Evolutionary conservation across 306 rosid species (phyloP).

Genomic region (Echinosophora koreensis): DNA sequence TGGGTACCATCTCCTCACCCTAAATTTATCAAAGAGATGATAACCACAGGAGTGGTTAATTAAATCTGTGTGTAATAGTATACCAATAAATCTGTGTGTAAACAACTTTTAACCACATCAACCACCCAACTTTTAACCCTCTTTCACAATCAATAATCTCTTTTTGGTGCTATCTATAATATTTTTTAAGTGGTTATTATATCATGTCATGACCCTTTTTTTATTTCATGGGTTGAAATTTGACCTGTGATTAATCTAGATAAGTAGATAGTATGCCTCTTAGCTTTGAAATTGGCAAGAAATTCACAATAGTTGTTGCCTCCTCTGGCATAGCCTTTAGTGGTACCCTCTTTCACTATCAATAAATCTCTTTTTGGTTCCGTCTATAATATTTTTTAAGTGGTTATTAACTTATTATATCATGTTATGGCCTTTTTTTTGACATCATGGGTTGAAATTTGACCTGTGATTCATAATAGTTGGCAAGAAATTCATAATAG

Average conservation of each 20-base stretch:
- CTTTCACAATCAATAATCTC: neutral
- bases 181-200: neutral
- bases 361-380: neutral
- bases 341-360: neutral
- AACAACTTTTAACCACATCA: no score
- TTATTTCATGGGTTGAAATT: neutral
- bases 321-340: no score
- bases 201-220: slow-evolving; percentile 3
- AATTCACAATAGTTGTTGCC: neutral
- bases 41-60: no score
- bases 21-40: no score
- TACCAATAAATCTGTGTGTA: no score
- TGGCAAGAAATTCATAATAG: neutral
- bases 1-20: no score
- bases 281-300: slow-evolving; percentile 1
- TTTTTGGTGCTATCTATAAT: neutral
- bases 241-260: neutral
- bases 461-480: slow-evolving; percentile 17
- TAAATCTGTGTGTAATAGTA: no score
- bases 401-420: neutral
- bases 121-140: slow-evolving; percentile 10
- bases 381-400: neutral
- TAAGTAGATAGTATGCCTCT: neutral
- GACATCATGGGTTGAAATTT: neutral
- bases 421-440: neutral